A percentile compares a stretch with the other conserved stretches of the same genome.
Evolutionary conservation across 1,284 basidiomycete genomes (phyloP).

Genomic region (Puccinia hordei): DNA sequence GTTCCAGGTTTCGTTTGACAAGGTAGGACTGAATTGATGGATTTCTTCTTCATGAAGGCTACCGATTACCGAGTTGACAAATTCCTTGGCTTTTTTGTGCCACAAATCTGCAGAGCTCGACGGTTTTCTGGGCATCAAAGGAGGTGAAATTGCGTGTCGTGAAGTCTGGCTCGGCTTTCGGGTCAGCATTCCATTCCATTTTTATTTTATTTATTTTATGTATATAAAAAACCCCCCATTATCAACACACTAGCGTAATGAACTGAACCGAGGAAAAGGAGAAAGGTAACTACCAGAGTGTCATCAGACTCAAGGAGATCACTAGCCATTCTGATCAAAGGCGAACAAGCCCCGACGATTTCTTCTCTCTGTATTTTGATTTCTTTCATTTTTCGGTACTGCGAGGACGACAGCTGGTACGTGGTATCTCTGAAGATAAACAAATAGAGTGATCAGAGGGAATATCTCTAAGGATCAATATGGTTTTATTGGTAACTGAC

Average conservation of each 20-base stretch:
- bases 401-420: background rate
- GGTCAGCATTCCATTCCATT: background rate
- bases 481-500: constrained; percentile 16
- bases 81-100: background rate
- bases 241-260: background rate
- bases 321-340: background rate
- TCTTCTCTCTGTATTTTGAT: constrained; percentile 4
- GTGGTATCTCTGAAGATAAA: constrained; percentile 8
- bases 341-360: background rate
- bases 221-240: background rate
- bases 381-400: constrained; percentile 26
- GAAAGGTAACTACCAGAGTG: constrained; percentile 1
- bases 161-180: constrained; percentile 3
- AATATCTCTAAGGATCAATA: background rate
- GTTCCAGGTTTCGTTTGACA: constrained; percentile 30
- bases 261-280: background rate
- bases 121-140: constrained; percentile 6
- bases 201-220: no score
- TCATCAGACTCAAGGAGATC: constrained; percentile 23
- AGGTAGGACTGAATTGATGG: constrained; percentile 2
- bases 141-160: constrained; percentile 18
- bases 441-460: background rate
- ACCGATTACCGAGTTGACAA: constrained; percentile 5
- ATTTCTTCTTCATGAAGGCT: constrained; percentile 20
- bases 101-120: background rate